Conservation (phyloP, 179 eudicot genomes). For the Vitellaria paradoxa region DNA sequence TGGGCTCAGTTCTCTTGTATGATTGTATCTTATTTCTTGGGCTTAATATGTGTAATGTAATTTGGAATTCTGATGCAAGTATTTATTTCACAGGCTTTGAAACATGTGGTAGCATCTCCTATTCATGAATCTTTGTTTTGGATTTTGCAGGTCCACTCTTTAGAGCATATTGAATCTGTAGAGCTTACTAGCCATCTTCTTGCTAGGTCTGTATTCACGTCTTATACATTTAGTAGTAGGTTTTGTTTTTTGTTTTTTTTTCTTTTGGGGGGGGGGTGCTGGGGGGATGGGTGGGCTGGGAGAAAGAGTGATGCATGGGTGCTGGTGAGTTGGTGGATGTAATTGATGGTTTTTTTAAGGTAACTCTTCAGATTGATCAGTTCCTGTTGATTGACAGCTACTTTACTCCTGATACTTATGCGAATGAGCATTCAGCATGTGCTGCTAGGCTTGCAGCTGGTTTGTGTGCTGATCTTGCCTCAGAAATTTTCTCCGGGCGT, state of each 20-base stretch:
- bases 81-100: conserved; percentile 4
- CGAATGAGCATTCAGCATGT: conserved; percentile 84
- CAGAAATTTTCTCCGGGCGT: conserved; percentile 65
- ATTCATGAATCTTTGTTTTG: conserved; percentile 12
- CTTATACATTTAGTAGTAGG: neutral
- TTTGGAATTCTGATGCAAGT: neutral
- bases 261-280: conserved; percentile 1
- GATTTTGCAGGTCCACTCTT: conserved; percentile 73
- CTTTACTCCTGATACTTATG: conserved; percentile 97
- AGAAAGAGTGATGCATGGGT: neutral
- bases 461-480: conserved; percentile 93
- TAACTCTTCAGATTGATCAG: neutral
- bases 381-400: conserved; percentile 51
- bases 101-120: neutral
- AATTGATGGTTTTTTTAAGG: conserved; percentile 2
- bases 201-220: conserved; percentile 51
- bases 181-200: conserved; percentile 57
- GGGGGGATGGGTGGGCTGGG: neutral
- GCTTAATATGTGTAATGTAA: neutral
- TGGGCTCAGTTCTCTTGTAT: neutral
- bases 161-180: conserved; percentile 78
- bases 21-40: neutral
- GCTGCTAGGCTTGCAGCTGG: conserved; percentile 99
- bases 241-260: no score
- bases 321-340: neutral